Evolutionary conservation across 140 eudicot genomes (phyloP), one percentile per base, ranked within the genome.

Genomic region (Ambrosia hybrid): DNA sequence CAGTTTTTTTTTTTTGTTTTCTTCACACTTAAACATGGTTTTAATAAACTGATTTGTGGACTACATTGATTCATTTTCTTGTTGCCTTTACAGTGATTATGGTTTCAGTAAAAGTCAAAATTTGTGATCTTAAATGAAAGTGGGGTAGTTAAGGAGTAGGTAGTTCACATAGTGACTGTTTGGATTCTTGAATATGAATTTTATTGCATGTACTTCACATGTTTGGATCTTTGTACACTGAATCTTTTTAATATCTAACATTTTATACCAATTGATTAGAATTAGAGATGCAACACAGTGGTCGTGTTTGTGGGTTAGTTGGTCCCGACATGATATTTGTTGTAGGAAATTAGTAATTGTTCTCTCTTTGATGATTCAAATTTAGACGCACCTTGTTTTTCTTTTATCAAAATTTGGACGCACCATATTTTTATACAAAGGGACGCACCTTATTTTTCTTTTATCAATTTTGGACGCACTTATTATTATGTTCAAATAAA

Each of bases 141-240:
- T 79, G 79, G 79, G 59, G 59, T 79, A 59, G 83, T 79, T 79
- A 53, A 72, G 74, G 26, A 64, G 75, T 15, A 53, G 72, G 81
- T 13, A 41, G 57, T 33, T 41, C 59, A 43, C 66, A 14, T 62
- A 57, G 51, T 72, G 65, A 65, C 36, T 57, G 53, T 67, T 79
- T 79, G 83, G 75, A 79, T 73, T 79, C 71, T 79, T 79, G 79
- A 75, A 14, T 73, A 49, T 73, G 83, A 59, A 73, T 49, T 67
- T 79, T 79, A 34, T 6, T 59, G 75, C 30, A 57, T 79, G 79
- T 73, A 67, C 46, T 59, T 57, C 51, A 48, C 6, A 46, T 72
- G 37, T 16, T 57, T 72, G 78, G 83, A 78, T 37, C 53, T 58
- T 67, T 79, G 65, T 49, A 45, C 33, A 67, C 3, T 51, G 79